phyloP scores from a whole-genome alignment of 2,329 filamentous ascomycete genomes.

The Fusarium lateritium region DNA sequence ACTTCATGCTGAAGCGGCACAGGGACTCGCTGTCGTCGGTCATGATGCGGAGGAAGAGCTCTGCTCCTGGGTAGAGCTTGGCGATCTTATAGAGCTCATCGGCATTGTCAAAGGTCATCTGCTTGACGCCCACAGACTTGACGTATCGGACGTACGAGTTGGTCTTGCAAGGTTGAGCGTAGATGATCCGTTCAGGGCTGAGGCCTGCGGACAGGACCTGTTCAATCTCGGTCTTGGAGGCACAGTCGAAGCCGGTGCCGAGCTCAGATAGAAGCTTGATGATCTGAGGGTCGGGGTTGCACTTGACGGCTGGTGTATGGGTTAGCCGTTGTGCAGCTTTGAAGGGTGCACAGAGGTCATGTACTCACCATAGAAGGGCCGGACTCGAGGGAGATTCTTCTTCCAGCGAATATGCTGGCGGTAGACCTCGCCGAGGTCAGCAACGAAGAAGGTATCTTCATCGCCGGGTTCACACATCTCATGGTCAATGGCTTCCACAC shows the following conservation, averaged over 20 bases:
- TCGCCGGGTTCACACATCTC: conserved; percentile 92
- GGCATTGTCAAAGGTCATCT: conserved; percentile 99
- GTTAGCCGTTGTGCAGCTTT: conserved; percentile 9
- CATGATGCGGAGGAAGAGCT: conserved; percentile 93
- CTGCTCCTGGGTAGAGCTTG: conserved; percentile 87
- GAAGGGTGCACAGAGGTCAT: too few relatives aligned
- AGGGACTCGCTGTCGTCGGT: conserved; percentile 96
- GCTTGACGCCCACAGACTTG: conserved; percentile 85
- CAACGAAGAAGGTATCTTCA: conserved; percentile 98
- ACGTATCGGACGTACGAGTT: conserved; percentile 97
- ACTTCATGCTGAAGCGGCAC: conserved; percentile 97
- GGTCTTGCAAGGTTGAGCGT: conserved; percentile 99
- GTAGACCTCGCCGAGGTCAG: conserved; percentile 98
- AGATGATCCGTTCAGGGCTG: conserved; percentile 93
- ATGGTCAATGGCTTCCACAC: conserved; percentile 86
- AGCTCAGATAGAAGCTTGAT: conserved; percentile 88
- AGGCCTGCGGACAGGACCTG: conserved; percentile 87
- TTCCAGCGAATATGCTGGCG: conserved; percentile 99
- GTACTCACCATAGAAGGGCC: conserved; percentile 90
- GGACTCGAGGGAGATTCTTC: conserved; percentile 90
- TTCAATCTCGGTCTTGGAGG: conserved; percentile 97
- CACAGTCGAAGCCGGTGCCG: conserved; percentile 97
- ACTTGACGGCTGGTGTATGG: conserved; percentile 84
- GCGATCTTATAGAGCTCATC: conserved; percentile 99
- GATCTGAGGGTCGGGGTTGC: conserved; percentile 94